Evolutionary conservation across 169 alveolate species (phyloP).

Genomic region (Besnoitia besnoiti): DNA sequence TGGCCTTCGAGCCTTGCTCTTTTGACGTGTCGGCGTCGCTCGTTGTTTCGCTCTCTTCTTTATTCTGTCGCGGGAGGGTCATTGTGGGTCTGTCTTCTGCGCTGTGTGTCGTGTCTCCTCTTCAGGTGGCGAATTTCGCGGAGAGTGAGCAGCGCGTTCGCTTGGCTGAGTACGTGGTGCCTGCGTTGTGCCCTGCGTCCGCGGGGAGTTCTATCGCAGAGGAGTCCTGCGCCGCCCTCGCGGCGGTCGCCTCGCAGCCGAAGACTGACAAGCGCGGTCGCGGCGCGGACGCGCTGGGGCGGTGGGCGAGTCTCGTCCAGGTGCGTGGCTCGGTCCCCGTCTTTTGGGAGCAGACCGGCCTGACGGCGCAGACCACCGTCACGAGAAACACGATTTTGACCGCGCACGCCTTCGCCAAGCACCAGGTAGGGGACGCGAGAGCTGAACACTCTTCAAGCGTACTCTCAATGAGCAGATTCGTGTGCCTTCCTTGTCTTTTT

Average conservation of each 20-base stretch:
- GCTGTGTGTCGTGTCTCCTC: neutral
- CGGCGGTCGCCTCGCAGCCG: neutral
- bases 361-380: constrained; percentile 77
- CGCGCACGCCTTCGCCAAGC: constrained; percentile 76
- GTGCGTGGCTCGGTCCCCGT: constrained; percentile 96
- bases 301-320: constrained; percentile 60
- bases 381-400: constrained; percentile 73
- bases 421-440: constrained; percentile 46
- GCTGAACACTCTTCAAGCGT: too few species aligned
- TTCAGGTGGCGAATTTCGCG: constrained; percentile 59
- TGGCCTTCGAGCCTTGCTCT: too few species aligned
- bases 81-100: neutral
- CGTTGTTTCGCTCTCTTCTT: neutral
- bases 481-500: neutral
- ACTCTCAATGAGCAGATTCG: too few species aligned
- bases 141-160: constrained; percentile 68
- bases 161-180: neutral
- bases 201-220: neutral
- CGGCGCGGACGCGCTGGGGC: constrained; percentile 4
- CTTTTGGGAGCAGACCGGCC: constrained; percentile 94
- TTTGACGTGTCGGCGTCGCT: too few species aligned
- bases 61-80: neutral
- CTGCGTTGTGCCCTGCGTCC: neutral
- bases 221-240: neutral
- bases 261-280: neutral